Evolutionary conservation across 73 alveolate genomes (phyloP).

Genomic region (Stentor roeselii): DNA sequence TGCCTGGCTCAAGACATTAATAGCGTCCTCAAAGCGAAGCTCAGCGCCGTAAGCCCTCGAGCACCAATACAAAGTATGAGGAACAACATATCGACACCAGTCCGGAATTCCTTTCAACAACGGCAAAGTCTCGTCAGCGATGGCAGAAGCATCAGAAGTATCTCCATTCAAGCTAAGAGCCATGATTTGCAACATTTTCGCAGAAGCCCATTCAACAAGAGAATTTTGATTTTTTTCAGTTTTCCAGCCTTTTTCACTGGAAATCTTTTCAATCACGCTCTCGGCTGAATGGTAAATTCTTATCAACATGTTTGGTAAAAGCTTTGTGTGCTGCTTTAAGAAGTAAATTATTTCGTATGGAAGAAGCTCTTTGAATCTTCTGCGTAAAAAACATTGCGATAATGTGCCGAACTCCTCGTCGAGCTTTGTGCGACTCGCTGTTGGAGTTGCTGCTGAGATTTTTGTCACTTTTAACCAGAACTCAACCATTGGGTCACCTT

Average conservation of each 20-base stretch:
- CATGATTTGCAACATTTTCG: slow-evolving; percentile 45
- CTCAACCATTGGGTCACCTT: slow-evolving; percentile 23
- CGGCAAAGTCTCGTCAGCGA: slow-evolving; percentile 32
- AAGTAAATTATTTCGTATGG: slow-evolving; percentile 56
- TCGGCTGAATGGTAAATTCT: slow-evolving; percentile 23
- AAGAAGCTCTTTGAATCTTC: slow-evolving; percentile 32
- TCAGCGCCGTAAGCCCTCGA: slow-evolving; percentile 47
- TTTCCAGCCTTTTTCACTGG: background rate
- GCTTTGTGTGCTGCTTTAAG: slow-evolving; percentile 51
- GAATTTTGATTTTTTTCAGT: background rate
- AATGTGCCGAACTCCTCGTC: slow-evolving; percentile 59
- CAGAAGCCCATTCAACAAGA: slow-evolving; percentile 42
- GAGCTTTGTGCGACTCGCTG: slow-evolving; percentile 42
- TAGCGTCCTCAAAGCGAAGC: slow-evolving; percentile 34
- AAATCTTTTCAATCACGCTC: slow-evolving; percentile 24
- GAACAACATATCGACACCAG: slow-evolving; percentile 31
- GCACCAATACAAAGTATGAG: slow-evolving; percentile 49
- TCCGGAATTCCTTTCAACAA: slow-evolving; percentile 20
- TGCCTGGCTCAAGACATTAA: slow-evolving; percentile 31
- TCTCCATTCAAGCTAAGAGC: slow-evolving; percentile 53
- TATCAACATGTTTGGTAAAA: slow-evolving; percentile 32
- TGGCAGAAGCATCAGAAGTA: slow-evolving; percentile 42
- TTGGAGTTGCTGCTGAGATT: slow-evolving; percentile 36
- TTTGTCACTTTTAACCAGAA: slow-evolving; percentile 41
- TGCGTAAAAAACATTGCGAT: slow-evolving; percentile 34